A percentile compares a stretch with the other conserved stretches of the same genome.
Conservation (phyloP, 495 filamentous ascomycete genomes). For the Daldinia vernicosa region DNA sequence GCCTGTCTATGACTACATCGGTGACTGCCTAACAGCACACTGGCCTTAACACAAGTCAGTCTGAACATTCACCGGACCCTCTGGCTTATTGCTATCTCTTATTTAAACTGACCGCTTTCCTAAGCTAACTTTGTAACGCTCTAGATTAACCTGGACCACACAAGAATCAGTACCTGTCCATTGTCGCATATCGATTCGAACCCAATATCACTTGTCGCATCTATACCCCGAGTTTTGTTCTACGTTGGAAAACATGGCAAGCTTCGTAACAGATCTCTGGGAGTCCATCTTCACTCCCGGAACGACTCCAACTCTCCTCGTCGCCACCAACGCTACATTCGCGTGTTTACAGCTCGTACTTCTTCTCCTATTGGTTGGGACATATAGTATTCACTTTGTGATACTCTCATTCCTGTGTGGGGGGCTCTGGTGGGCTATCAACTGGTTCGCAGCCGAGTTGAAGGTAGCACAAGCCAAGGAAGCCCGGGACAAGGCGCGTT, state of each 20-base stretch:
- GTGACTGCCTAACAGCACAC: constrained; percentile 34
- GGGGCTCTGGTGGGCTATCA: constrained; percentile 90
- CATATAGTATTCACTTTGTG: constrained; percentile 87
- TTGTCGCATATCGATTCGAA: constrained; percentile 37
- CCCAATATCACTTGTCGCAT: constrained; percentile 30
- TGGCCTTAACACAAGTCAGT: constrained; percentile 31
- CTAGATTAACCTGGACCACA: constrained; percentile 7
- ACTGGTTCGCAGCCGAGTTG: constrained; percentile 94
- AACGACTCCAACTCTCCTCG: constrained; percentile 82
- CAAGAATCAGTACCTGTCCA: constrained; percentile 1
- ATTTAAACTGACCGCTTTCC: background rate
- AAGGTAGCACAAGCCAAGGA: constrained; percentile 68
- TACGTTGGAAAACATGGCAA: constrained; percentile 66
- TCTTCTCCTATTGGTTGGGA: constrained; percentile 77
- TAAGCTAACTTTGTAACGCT: constrained; percentile 1
- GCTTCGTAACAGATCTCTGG: constrained; percentile 85
- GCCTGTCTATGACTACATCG: constrained; percentile 14
- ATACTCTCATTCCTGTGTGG: constrained; percentile 79
- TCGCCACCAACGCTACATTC: constrained; percentile 92
- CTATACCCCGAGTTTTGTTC: constrained; percentile 21
- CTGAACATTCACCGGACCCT: background rate
- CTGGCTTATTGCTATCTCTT: background rate
- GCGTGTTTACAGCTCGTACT: constrained; percentile 83
- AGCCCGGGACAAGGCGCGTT: constrained; percentile 65
- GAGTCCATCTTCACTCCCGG: constrained; percentile 91